phyloP scores from a whole-genome alignment of 2,329 filamentous ascomycete species.

The Endothia cerciana region DNA sequence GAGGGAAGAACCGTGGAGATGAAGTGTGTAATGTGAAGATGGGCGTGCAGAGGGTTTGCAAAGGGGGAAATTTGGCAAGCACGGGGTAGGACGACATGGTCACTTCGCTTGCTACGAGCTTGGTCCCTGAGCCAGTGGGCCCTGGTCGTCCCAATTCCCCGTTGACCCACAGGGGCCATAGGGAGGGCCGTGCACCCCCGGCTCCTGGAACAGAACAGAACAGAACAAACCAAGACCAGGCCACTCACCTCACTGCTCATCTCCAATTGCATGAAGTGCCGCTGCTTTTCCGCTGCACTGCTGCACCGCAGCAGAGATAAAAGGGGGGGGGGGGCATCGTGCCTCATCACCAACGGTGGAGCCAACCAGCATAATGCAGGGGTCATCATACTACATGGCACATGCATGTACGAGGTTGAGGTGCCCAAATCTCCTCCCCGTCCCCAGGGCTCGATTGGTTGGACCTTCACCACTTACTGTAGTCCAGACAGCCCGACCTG shows the following conservation, averaged over 20 bases:
- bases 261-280: not conserved
- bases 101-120: constrained; percentile 25
- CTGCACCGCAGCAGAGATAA: not conserved
- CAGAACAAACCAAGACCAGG: not conserved
- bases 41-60: constrained; percentile 24
- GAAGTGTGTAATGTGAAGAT: constrained; percentile 16
- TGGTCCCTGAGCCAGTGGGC: constrained; percentile 15
- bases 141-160: constrained; percentile 22
- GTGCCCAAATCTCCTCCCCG: constrained; percentile 2
- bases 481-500: not conserved
- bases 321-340: not conserved
- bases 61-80: constrained; percentile 25
- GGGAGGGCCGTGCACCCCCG: constrained; percentile 9
- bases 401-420: constrained; percentile 11
- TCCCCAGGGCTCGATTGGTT: constrained; percentile 7
- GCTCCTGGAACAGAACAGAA: not conserved
- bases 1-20: constrained; percentile 16
- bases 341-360: constrained; percentile 14
- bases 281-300: too few relatives aligned
- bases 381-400: constrained; percentile 7
- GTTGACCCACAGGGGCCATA: constrained; percentile 11
- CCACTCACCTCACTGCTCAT: not conserved
- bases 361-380: constrained; percentile 14
- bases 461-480: not conserved
- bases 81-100: constrained; percentile 23